These are phyloP conservation scores for Testicularia cyperi DNA, from an alignment of 1,284 basidiomycete species.

Conservation along the genomic window DNA sequence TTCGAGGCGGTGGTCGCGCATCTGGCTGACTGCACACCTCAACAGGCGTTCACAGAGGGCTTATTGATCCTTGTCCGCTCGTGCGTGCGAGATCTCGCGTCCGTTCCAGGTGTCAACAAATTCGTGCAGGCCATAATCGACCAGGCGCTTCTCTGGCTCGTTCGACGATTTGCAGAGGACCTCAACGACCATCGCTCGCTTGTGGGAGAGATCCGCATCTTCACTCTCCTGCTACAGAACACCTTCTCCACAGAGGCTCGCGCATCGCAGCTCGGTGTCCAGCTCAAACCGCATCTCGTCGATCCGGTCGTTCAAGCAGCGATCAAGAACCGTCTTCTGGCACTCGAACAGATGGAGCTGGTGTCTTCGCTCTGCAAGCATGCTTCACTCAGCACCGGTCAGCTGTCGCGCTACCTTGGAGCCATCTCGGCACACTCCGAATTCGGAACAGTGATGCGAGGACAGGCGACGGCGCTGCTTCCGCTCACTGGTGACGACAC, in stretches of 20 bases:
- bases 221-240: slow-evolving; percentile 17
- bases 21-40: not conserved
- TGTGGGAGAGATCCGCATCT: slow-evolving; percentile 12
- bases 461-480: slow-evolving; percentile 28
- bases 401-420: slow-evolving; percentile 32
- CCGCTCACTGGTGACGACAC: slow-evolving; percentile 29
- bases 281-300: slow-evolving; percentile 67
- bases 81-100: no score
- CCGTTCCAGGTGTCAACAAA: slow-evolving; percentile 5
- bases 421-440: slow-evolving; percentile 38
- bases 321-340: slow-evolving; percentile 68
- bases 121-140: slow-evolving; percentile 25
- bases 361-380: slow-evolving; percentile 61
- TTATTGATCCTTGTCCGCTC: no score
- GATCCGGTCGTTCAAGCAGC: slow-evolving; percentile 74
- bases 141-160: slow-evolving; percentile 52
- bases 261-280: slow-evolving; percentile 1
- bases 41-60: slow-evolving; percentile 8
- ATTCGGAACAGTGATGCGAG: slow-evolving; percentile 22
- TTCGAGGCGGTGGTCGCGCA: not conserved
- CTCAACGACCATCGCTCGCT: slow-evolving; percentile 37
- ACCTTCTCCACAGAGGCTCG: no score
- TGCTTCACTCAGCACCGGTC: slow-evolving; percentile 14
- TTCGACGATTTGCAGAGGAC: slow-evolving; percentile 61
- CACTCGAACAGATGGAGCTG: slow-evolving; percentile 64